Conservation (phyloP, 2,329 filamentous ascomycete genomes). For the Gnomoniopsis sp. region DNA sequence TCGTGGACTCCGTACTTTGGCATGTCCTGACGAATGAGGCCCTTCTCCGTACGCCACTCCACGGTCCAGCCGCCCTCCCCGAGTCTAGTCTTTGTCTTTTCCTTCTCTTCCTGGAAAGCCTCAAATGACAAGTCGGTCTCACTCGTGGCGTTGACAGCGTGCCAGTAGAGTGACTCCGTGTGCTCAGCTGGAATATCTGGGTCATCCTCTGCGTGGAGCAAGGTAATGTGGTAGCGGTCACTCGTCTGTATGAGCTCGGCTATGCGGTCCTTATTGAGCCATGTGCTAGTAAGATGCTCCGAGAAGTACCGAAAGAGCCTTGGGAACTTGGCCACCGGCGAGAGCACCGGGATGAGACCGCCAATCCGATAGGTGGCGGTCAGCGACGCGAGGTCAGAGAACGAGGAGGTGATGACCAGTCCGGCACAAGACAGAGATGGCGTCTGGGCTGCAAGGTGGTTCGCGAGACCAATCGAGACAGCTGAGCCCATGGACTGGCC, state of each 20-base stretch:
- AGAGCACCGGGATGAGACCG: conserved; percentile 51
- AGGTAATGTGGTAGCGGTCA: conserved; percentile 9
- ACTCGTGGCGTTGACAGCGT: conserved; percentile 48
- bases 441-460: conserved; percentile 26
- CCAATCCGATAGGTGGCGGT: conserved; percentile 56
- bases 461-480: conserved; percentile 28
- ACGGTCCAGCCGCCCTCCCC: conserved; percentile 48
- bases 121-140: conserved; percentile 35
- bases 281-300: conserved; percentile 45
- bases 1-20: conserved; percentile 55
- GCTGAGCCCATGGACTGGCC: conserved; percentile 58
- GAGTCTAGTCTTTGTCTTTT: conserved; percentile 32
- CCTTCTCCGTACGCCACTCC: conserved; percentile 42
- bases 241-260: conserved; percentile 29
- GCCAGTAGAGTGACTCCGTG: conserved; percentile 49
- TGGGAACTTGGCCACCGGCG: conserved; percentile 47
- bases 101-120: conserved; percentile 43
- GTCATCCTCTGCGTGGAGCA: conserved; percentile 51
- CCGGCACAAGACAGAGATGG: conserved; percentile 48
- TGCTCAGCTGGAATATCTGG: conserved; percentile 49
- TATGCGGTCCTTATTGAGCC: conserved; percentile 45
- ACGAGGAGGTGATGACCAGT: conserved; percentile 53
- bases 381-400: conserved; percentile 50
- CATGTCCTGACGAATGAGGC: conserved; percentile 51
- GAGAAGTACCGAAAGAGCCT: conserved; percentile 42